Base-by-base conservation (phyloP, 441 rosid species). In the Mallotus repandus region DNA sequence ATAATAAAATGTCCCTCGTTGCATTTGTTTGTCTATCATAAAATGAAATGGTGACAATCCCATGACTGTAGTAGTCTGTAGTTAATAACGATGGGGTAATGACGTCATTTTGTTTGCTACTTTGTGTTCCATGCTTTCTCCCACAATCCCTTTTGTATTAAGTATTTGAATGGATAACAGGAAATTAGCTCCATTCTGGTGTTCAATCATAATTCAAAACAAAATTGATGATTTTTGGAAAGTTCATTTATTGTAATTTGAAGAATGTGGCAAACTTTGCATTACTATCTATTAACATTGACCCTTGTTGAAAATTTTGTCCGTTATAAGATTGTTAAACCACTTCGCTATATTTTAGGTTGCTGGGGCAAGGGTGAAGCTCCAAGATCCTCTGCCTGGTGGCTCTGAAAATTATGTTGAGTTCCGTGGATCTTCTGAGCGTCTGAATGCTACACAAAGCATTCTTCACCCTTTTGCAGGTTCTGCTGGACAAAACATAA, bases 401-500 rank as follows among this genome's bases (percentile, higher is more conserved):
- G 78, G 78, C 58, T 19, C 77, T 9, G 82, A 84, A 66, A 67
- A 58, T 53, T 59, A 69, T 9, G 56, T 61, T 50, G 77, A 83
- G 19, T 71, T 60, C 41, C 74, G 14, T 35, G 77, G 83, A 72
- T 69, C 78, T 7, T 74, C 83, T 15, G 82, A 80, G 66, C 81
- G 70, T 63, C 68, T 68, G 77, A 71, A 71, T 63, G 69, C 77
- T 15, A 48, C 70, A 3, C 83, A 79, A 21, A 69, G 60, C 71
- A 60, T 56, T 48, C 60, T 71, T 53, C 84, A 74, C 16, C 56
- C 82, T 1, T 81, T 68, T 72, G 66, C 52, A 71, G 61, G 74
- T 45, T 75, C 81, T 61, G 69, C 73, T 46, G 91, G 80, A 69
- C 83, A 75, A 49, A 73, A 72, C 77, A 74, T 72, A 73, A 72